These are phyloP conservation scores for Prorocentrum cordatum DNA, from an alignment of 169 alveolate genomes.

Conservation along the genomic window DNA sequence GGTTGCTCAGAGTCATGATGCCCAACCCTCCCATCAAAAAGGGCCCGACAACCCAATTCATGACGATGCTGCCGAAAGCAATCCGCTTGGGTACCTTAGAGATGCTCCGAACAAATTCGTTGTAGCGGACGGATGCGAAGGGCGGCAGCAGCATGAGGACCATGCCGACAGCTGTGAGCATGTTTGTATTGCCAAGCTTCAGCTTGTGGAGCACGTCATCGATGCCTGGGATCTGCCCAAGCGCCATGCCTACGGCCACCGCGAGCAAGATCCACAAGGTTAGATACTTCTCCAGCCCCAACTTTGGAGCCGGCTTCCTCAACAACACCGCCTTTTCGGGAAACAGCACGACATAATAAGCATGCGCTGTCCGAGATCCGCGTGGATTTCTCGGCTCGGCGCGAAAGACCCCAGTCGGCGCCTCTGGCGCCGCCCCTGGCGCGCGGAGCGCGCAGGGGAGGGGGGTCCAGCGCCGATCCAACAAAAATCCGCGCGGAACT, in stretches of 20 bases:
- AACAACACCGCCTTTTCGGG: too few species aligned
- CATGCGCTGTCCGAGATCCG: too few species aligned
- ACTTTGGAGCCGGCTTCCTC: too few species aligned
- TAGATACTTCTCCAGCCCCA: constrained; percentile 23
- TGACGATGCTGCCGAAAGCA: constrained; percentile 1
- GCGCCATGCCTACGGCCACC: not conserved
- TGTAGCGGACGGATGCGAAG: constrained; percentile 13
- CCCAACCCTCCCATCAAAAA: constrained; percentile 6
- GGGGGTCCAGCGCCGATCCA: too few species aligned
- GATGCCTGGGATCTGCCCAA: constrained; percentile 1
- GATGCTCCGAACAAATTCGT: not conserved
- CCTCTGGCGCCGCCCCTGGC: too few species aligned
- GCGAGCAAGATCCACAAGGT: constrained; percentile 27
- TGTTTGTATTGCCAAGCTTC: constrained; percentile 14
- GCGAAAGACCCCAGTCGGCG: too few species aligned
- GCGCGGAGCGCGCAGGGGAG: too few species aligned
- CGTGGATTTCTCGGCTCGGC: too few species aligned
- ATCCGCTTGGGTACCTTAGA: constrained; percentile 3
- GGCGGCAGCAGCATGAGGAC: constrained; percentile 30
- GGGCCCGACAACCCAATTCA: constrained; percentile 34
- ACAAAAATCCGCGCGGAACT: too few species aligned
- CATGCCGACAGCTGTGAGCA: constrained; percentile 17
- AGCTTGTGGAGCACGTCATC: not conserved
- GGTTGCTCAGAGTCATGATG: not conserved
- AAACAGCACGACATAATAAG: too few species aligned